phyloP scores from a whole-genome alignment of 2,329 filamentous ascomycete species.

The Fusarium nisikadoi region DNA sequence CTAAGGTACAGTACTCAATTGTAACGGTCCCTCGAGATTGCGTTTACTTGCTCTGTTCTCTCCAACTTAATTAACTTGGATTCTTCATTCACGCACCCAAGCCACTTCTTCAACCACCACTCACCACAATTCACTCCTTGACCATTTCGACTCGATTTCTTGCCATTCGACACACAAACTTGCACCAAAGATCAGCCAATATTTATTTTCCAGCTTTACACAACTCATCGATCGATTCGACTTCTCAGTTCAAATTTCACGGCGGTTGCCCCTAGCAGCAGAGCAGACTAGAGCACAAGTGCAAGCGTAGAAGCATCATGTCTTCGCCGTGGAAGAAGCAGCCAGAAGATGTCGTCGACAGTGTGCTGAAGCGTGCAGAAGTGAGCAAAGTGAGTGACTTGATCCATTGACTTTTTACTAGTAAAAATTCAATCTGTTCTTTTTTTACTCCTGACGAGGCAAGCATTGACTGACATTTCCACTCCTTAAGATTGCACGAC shows the following conservation, averaged over 20 bases:
- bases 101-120: constrained; percentile 20
- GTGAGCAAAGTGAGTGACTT: constrained; percentile 73
- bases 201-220: not conserved
- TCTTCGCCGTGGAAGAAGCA: constrained; percentile 71
- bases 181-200: not conserved
- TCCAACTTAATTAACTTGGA: constrained; percentile 16
- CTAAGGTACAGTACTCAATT: constrained; percentile 8
- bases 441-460: not conserved
- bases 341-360: constrained; percentile 72
- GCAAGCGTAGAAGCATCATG: constrained; percentile 53
- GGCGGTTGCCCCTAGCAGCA: constrained; percentile 39
- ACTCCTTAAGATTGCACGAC: constrained; percentile 81
- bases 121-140: constrained; percentile 34
- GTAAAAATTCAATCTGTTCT: not conserved
- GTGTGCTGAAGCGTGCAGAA: constrained; percentile 77
- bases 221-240: constrained; percentile 7
- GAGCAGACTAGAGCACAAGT: constrained; percentile 31
- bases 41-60: constrained; percentile 9
- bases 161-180: constrained; percentile 8
- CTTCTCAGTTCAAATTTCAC: constrained; percentile 2
- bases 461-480: constrained; percentile 34
- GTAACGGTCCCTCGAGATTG: constrained; percentile 28
- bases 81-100: constrained; percentile 29
- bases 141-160: constrained; percentile 13
- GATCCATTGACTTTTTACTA: not conserved